These are phyloP conservation scores for Alternaria ethzedia DNA, from an alignment of 2,329 filamentous ascomycete species.

Conservation along the genomic window DNA sequence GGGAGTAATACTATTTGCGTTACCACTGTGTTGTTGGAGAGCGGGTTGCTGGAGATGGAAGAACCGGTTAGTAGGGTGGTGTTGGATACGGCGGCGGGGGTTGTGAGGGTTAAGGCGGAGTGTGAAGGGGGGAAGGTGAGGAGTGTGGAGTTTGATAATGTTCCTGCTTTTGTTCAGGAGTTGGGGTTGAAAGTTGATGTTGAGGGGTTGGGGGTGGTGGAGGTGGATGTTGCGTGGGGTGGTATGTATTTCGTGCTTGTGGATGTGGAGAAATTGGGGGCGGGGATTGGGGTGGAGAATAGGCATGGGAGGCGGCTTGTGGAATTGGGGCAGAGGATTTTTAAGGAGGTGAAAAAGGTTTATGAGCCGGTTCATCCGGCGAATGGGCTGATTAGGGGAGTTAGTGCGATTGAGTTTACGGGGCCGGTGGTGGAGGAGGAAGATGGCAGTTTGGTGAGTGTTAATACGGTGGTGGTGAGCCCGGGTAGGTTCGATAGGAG, in stretches of 20 bases:
- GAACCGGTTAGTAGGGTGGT: slow-evolving; percentile 52
- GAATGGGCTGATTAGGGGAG: slow-evolving; percentile 51
- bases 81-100: slow-evolving; percentile 55
- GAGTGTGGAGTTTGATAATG: slow-evolving; percentile 55
- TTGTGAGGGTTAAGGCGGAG: slow-evolving; percentile 51
- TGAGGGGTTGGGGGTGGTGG: neutral
- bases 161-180: slow-evolving; percentile 52
- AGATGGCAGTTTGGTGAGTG: slow-evolving; percentile 34
- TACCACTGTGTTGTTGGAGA: slow-evolving; percentile 55
- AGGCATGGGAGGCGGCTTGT: slow-evolving; percentile 47
- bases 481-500: slow-evolving; percentile 56
- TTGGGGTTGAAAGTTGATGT: slow-evolving; percentile 48
- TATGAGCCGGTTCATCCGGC: slow-evolving; percentile 53
- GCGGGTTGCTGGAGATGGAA: slow-evolving; percentile 55
- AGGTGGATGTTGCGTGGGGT: slow-evolving; percentile 54
- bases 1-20: slow-evolving; percentile 56
- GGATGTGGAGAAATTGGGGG: slow-evolving; percentile 47
- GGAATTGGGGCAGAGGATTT: slow-evolving; percentile 54
- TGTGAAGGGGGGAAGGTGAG: slow-evolving; percentile 55
- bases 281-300: slow-evolving; percentile 47
- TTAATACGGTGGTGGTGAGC: slow-evolving; percentile 54
- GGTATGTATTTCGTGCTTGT: slow-evolving; percentile 57
- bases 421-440: slow-evolving; percentile 32
- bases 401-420: slow-evolving; percentile 51
- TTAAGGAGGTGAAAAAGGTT: slow-evolving; percentile 45